Conservation (phyloP, 108 stramenopile genomes). For the Nitzschia inconspicua region DNA sequence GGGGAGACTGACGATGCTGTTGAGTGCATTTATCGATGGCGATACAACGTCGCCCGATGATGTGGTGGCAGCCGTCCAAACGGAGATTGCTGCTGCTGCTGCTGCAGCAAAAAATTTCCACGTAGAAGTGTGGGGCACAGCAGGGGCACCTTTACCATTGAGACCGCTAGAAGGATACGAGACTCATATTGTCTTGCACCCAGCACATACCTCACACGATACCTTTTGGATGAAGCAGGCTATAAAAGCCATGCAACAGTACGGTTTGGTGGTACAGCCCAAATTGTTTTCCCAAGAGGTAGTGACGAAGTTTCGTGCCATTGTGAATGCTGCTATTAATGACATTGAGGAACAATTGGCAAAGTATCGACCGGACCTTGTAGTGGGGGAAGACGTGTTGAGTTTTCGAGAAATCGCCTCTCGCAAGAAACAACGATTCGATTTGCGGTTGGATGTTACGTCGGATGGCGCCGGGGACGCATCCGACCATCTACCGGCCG, state of each 20-base stretch:
- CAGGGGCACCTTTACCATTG: constrained; percentile 43
- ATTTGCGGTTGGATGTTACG: constrained; percentile 25
- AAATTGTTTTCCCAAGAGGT: not conserved
- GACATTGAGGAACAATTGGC: not conserved
- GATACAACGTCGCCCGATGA: not conserved
- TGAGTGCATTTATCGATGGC: not conserved
- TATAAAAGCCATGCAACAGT: not conserved
- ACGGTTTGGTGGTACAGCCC: not conserved
- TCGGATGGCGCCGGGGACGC: not conserved
- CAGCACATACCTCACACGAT: too few relatives aligned
- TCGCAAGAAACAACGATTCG: constrained; percentile 46
- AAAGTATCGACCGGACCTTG: constrained; percentile 33
- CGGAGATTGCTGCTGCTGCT: not conserved
- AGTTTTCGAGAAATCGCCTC: constrained; percentile 59
- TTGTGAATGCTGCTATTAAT: not conserved
- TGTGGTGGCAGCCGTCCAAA: not conserved
- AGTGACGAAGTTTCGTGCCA: not conserved
- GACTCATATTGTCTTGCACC: too few relatives aligned
- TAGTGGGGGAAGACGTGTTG: constrained; percentile 42
- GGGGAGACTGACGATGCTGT: not conserved
- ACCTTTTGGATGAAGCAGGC: too few relatives aligned
- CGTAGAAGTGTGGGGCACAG: constrained; percentile 50
- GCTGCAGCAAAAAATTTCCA: not conserved
- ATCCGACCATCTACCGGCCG: constrained; percentile 4
- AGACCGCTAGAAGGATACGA: constrained; percentile 23